phyloP scores from a whole-genome alignment of 176 grass and related monocot species.

The Poa pratensis region DNA sequence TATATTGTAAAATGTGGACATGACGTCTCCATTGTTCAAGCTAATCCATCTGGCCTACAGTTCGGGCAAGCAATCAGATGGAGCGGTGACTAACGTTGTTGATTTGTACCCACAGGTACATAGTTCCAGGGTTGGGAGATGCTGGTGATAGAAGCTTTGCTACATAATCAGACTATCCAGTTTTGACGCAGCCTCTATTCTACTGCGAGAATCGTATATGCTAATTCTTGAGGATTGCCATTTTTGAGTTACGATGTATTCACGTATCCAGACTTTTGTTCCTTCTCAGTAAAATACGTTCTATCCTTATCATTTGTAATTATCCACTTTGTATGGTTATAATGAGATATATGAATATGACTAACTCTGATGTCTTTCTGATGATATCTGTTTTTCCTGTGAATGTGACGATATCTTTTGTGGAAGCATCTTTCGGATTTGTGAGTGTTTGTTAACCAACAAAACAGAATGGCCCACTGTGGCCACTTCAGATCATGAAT shows the following conservation, averaged over 20 bases:
- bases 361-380: not conserved
- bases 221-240: conserved; percentile 12
- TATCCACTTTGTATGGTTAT: conserved; percentile 29
- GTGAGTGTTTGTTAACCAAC: not conserved
- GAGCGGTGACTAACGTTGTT: not conserved
- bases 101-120: conserved; percentile 68
- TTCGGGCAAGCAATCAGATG: not conserved
- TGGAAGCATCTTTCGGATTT: not conserved
- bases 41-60: not conserved
- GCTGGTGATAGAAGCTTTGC: conserved; percentile 92
- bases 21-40: not conserved
- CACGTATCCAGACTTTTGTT: conserved; percentile 13
- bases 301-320: conserved; percentile 25
- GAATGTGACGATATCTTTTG: not conserved
- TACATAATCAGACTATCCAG: conserved; percentile 50
- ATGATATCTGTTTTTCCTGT: not conserved
- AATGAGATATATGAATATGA: not conserved
- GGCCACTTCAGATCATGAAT: not conserved
- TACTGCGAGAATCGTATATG: conserved; percentile 24
- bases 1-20: conserved; percentile 6
- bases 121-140: conserved; percentile 93
- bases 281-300: not conserved
- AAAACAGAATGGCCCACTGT: not conserved
- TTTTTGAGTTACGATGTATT: conserved; percentile 22
- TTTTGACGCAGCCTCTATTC: not conserved